Conservation (phyloP, 164 flowering plant genomes). For the Euptelea pleiosperma region DNA sequence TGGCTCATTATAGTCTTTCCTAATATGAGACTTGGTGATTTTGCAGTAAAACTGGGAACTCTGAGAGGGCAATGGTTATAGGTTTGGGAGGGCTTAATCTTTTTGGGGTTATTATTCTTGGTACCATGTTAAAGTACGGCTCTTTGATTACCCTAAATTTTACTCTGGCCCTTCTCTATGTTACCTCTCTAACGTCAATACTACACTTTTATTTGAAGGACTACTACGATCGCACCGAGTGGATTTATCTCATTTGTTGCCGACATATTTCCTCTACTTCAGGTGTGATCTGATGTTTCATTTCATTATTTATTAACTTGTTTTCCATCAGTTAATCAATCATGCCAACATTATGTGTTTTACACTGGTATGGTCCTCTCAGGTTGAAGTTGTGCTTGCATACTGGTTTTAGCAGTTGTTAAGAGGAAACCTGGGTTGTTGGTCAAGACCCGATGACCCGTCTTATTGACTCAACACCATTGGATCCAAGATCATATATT, state of each 20-base stretch:
- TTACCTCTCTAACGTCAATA: slow-evolving; percentile 17
- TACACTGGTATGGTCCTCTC: neutral
- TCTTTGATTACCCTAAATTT: neutral
- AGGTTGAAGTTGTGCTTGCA: too few species aligned
- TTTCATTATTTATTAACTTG: neutral
- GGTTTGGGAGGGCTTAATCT: slow-evolving; percentile 93
- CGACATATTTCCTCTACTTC: slow-evolving; percentile 84
- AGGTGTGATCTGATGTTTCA: slow-evolving; percentile 48
- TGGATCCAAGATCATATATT: neutral
- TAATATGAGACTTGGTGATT: slow-evolving; percentile 10
- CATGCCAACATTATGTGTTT: too few species aligned
- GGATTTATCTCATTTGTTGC: slow-evolving; percentile 76
- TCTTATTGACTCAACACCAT: neutral
- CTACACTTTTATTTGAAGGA: slow-evolving; percentile 46
- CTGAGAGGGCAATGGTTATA: slow-evolving; percentile 83
- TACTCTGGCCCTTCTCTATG: neutral
- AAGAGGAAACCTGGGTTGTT: too few species aligned
- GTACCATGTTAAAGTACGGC: slow-evolving; percentile 75
- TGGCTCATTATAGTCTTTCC: neutral
- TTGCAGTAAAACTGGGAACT: slow-evolving; percentile 65
- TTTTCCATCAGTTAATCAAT: neutral
- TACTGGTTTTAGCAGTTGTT: too few species aligned
- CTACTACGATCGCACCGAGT: slow-evolving; percentile 42
- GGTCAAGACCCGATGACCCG: neutral
- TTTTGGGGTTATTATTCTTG: slow-evolving; percentile 82